These are phyloP conservation scores for Chlorociboria aeruginascens DNA, from an alignment of 495 filamentous ascomycete genomes.

Conservation along the genomic window DNA sequence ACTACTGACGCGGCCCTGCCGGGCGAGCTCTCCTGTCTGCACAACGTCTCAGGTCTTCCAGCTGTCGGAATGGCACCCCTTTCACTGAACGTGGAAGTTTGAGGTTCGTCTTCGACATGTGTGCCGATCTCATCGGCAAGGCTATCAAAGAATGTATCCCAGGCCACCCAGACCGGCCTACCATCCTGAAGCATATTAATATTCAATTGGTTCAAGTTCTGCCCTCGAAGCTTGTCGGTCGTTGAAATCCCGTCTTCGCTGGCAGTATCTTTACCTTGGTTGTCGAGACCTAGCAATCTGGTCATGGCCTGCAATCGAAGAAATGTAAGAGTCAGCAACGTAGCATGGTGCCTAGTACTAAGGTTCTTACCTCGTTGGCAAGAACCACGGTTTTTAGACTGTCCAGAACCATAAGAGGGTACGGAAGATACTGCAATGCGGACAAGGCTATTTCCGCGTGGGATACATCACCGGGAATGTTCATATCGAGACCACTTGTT, in stretches of 20 bases:
- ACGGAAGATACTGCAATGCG: slow-evolving; percentile 55
- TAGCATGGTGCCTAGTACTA: no score
- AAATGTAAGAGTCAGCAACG: no score
- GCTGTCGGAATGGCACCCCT: slow-evolving; percentile 6
- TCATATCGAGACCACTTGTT: slow-evolving; percentile 3
- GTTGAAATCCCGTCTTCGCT: slow-evolving; percentile 26
- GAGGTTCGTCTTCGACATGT: neutral
- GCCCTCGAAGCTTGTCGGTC: slow-evolving; percentile 34
- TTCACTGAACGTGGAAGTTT: neutral
- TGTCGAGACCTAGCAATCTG: slow-evolving; percentile 34
- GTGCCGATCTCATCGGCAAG: slow-evolving; percentile 33
- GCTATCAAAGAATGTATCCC: slow-evolving; percentile 42
- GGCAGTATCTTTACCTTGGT: slow-evolving; percentile 17
- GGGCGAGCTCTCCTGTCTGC: neutral
- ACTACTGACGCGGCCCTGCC: slow-evolving; percentile 15
- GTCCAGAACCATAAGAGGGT: slow-evolving; percentile 51
- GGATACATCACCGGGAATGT: slow-evolving; percentile 12
- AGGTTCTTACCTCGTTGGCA: slow-evolving; percentile 40
- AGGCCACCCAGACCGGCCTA: slow-evolving; percentile 37
- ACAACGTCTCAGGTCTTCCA: slow-evolving; percentile 1
- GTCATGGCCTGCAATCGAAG: slow-evolving; percentile 38
- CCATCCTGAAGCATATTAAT: slow-evolving; percentile 50
- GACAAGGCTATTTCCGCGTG: slow-evolving; percentile 43
- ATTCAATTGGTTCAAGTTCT: slow-evolving; percentile 45
- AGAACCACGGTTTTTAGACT: slow-evolving; percentile 50